Evolutionary conservation across 306 rosid genomes (phyloP).

Genomic region (Trichosanthes cucumerina): DNA sequence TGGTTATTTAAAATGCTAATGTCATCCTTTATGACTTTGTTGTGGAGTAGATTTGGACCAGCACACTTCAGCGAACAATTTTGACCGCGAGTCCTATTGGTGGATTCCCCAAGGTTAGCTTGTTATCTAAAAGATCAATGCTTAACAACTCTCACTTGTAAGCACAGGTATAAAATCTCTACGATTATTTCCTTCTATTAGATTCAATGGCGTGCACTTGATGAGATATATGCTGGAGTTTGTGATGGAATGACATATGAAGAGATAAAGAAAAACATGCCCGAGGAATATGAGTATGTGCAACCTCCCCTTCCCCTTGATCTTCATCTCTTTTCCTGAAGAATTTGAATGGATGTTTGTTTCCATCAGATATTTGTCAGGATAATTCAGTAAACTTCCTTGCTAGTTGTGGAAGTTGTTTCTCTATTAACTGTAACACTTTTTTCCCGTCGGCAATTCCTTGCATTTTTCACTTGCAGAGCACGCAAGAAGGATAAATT

Average conservation of each 20-base stretch:
- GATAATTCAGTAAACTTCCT: not conserved
- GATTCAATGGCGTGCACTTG: constrained; percentile 99
- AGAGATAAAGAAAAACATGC: constrained; percentile 96
- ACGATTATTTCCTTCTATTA: constrained; percentile 18
- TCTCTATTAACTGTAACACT: not conserved
- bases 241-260: constrained; percentile 97
- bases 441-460: not conserved
- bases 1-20: not conserved
- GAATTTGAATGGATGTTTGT: not conserved
- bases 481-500: constrained; percentile 88
- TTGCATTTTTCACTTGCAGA: constrained; percentile 28
- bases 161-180: not conserved
- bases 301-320: constrained; percentile 15
- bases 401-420: not conserved
- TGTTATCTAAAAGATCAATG: constrained; percentile 5
- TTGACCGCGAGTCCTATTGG: constrained; percentile 73
- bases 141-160: not conserved
- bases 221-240: constrained; percentile 85
- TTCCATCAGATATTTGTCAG: not conserved
- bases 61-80: constrained; percentile 91
- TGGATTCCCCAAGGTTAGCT: constrained; percentile 91
- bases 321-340: not conserved
- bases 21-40: not conserved
- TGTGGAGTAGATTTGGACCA: constrained; percentile 82
- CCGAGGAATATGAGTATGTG: constrained; percentile 81